Evolutionary conservation across 192 early-diverging fungal species (phyloP), one percentile per base, ranked within the genome.

Genomic region (Spizellomyces sp.): DNA sequence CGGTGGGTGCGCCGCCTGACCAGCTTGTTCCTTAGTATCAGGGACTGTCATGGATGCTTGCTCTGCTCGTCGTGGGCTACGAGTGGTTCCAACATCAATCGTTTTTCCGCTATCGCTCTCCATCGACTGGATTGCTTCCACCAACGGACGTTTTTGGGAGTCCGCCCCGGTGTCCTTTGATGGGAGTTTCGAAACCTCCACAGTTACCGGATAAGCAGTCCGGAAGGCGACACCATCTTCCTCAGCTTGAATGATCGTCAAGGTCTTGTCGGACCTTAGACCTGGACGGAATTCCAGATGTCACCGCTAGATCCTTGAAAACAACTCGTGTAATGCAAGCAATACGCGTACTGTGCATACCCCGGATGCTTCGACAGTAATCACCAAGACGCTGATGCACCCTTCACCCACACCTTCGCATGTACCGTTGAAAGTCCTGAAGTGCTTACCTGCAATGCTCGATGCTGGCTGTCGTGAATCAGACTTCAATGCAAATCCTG

Each of bases 181-280:
- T 36, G 27, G 27, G 27, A 36, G 17, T 14, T 19, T 54, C 52
- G 17, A 54, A 19, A 14, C 3, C 14, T 54, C 15, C 9, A 70
- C 62, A 3, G 15, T 62, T 47, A 70, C 58, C 0, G 69, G 69
- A 45, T 64, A 64, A 10, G 44, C 44, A 8, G 69, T 70, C 3
- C 47, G 45, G 45, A 61, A 70, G 22, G 52, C 59, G 10, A 70
- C 21, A 9, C 69, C 69, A 27, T 70, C 69, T 19, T 70, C 69
- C 50, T 70, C 69, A 19, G 15, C 57, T 62, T 62, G 69, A 5
- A 22, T 46, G n/a, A 70, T 62, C 44, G 45, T 62, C 58, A 19
- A 10, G 45, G 42, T 42, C 66, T 36, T 36, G 27, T 36, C 27
- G 27, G 27, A 36, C 3, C 3, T 36, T 36, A 36, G 27, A 36